Percentiles rank a stretch among this genome's conserved stretches.
These are phyloP conservation scores for Perilla frutescens DNA, from an alignment of 257 asterid genomes.

Conservation along the genomic window DNA sequence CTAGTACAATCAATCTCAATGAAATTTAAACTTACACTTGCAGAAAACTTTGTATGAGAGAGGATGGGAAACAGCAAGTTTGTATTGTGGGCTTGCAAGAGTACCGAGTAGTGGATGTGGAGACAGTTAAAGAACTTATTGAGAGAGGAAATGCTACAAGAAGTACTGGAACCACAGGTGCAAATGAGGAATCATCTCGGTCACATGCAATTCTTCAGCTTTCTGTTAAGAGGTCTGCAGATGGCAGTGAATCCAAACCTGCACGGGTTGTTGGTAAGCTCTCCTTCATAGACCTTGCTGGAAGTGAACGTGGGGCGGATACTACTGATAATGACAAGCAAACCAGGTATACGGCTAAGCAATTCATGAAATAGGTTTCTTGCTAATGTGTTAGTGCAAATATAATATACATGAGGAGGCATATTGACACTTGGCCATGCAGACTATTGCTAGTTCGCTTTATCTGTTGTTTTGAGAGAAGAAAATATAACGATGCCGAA, in stretches of 20 bases:
- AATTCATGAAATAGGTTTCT: not conserved
- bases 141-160: constrained; percentile 92
- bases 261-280: constrained; percentile 90
- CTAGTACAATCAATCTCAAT: not conserved
- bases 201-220: constrained; percentile 99
- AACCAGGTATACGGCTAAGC: constrained; percentile 62
- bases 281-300: constrained; percentile 99
- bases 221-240: constrained; percentile 78
- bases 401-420: constrained; percentile 20
- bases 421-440: constrained; percentile 7
- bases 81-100: constrained; percentile 78
- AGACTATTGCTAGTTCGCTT: constrained; percentile 22
- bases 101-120: constrained; percentile 64
- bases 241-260: constrained; percentile 91
- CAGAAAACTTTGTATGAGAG: constrained; percentile 98
- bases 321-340: constrained; percentile 99
- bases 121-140: constrained; percentile 83
- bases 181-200: constrained; percentile 98
- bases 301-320: constrained; percentile 99
- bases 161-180: constrained; percentile 99
- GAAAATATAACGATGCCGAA: not conserved
- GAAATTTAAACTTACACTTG: constrained; percentile 21
- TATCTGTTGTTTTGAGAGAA: not conserved
- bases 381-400: not conserved
- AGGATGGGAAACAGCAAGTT: constrained; percentile 85